Evolutionary conservation across 257 asterid genomes (phyloP).

Genomic region (Scutellaria barbata): DNA sequence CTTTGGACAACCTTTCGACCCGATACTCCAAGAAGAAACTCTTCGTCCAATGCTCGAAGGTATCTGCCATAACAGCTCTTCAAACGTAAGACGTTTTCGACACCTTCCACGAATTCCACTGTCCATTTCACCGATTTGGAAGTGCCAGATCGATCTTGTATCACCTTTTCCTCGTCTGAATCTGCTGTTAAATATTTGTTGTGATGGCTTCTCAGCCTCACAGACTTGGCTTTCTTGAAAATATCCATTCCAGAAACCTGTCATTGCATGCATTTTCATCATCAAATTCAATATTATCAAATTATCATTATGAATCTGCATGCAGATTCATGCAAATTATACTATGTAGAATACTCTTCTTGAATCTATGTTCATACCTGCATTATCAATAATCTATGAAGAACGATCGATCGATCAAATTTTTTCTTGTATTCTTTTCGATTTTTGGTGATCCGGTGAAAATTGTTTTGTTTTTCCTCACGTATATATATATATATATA

Average conservation of each 20-base stretch:
- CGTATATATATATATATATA: no score
- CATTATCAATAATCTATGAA: constrained; percentile 21
- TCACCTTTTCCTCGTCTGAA: constrained; percentile 62
- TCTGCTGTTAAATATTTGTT: constrained; percentile 75
- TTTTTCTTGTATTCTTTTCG: not conserved
- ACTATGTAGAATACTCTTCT: no score
- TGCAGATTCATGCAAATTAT: not conserved
- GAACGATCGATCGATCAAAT: constrained; percentile 4
- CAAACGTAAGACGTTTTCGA: constrained; percentile 56
- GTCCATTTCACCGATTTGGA: constrained; percentile 59
- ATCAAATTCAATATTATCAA: not conserved
- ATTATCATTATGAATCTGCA: not conserved
- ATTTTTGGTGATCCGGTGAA: not conserved
- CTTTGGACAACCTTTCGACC: constrained; percentile 70
- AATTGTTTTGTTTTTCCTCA: no score
- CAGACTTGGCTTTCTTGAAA: constrained; percentile 64
- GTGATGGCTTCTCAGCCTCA: constrained; percentile 76
- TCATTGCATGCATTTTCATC: not conserved
- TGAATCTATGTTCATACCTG: constrained; percentile 29
- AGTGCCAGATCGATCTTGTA: constrained; percentile 66
- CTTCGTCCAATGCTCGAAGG: constrained; percentile 68
- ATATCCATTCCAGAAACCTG: constrained; percentile 79
- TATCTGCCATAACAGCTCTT: constrained; percentile 75
- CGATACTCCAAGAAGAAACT: constrained; percentile 68
- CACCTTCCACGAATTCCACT: constrained; percentile 74